Base-by-base conservation (phyloP, 23 red algal genomes). In the Gracilaria caudata region DNA sequence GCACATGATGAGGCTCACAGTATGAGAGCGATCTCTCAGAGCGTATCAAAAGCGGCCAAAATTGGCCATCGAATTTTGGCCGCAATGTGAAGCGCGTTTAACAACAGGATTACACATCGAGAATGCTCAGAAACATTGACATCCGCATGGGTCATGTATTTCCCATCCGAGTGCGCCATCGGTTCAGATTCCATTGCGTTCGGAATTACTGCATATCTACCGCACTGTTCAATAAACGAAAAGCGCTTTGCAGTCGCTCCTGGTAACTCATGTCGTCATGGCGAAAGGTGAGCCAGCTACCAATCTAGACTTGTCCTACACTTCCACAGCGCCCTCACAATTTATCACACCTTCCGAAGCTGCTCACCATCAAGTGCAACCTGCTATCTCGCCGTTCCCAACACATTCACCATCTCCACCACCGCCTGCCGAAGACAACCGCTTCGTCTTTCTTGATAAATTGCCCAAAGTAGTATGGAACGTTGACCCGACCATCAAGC, bases 401-500 rank as follows among this genome's bases (percentile, higher is more conserved):
- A 26, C 28, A 5, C 51, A 29, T 21, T 58, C 51, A 11, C 56
- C 58, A 33, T 51, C 57, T 9, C 32, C 77, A 25, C 51, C 79
- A 16, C 55, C 28, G 25, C 39, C 55, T 35, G 29, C 79, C 24
- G 20, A 33, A 0, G 14, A 35, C 58, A 63, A 65, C 11, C 79
- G 54, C 12, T 47, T 83, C 79, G 43, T 66, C 55, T 19, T 83
- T 6, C 17, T 47, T 59, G 55, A 47, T 34, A 49, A 75, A 38
- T 49, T 66, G 16, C 61, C 63, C 14, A 65, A 71, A 35, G 43
- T 89, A 4, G 34, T 79, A 37, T 89, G 60, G 60, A 77, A 89
- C 71, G 38, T 79, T 59, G 63, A 89, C n/a, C 86, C 86, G 20
- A 59, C 38, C 36, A 68, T 89, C 59, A 78, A 80, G 44, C 47